Evolutionary conservation across 257 asterid genomes (phyloP), one percentile per base, ranked within the genome.

Genomic region (Lavandula angustifolia): DNA sequence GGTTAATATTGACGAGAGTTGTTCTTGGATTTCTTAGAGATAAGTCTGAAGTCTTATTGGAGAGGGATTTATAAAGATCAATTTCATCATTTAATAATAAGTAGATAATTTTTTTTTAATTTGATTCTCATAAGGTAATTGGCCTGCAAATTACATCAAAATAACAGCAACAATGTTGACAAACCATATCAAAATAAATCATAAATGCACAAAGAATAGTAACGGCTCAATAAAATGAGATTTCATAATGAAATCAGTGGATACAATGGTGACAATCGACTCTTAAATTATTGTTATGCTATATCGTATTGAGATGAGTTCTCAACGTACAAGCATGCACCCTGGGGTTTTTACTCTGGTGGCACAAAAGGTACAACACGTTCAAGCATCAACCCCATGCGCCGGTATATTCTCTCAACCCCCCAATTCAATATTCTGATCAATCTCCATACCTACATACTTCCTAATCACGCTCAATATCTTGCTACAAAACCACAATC

Each of bases 391-490:
- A 3, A 40, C 5, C 5, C 51, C 64, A 56, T 16, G 16, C 50
- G 57, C 31, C 59, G 37, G 48, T 29, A 37, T 65, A 31, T 31
- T 32, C 32, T 27, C 50, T 34, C 35, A 42, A 60, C 61, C 41
- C 62, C 59, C 29, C 49, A 18, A 32, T 51, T 46, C 18, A 43
- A 63, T 55, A 64, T 58, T 62, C 54, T 55, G 37, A 31, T 34
- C 14, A 3, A 42, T 34, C 12, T 37, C 22, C 34, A 60, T 56
- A 55, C 66, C 75, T 68, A 48, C 64, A 18, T 64, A 46, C 7
- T 55, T 54, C 62, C 64, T 17, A 33, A 22, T 27, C 55, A 37
- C n/a, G 44, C 70, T 76, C 62, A 50, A 38, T 44, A 57, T 64
- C 70, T 54, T 29, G 61, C 67, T 22, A 46, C 40, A 48, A 48